These are phyloP conservation scores for Alternaria brassicicola DNA, from an alignment of 2,329 filamentous ascomycete genomes.

Conservation along the genomic window DNA sequence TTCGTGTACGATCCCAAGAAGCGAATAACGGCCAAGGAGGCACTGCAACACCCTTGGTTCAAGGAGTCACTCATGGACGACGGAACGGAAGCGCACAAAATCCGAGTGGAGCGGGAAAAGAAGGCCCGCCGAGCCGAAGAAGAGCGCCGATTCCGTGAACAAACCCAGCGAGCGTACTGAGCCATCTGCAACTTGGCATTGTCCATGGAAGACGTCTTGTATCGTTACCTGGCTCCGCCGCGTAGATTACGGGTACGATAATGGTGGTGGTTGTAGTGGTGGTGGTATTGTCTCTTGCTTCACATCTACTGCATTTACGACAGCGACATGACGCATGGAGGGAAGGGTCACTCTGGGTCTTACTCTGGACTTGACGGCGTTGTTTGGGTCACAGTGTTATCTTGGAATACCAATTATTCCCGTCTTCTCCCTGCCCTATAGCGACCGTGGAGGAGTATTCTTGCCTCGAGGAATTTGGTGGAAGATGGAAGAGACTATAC, in stretches of 20 bases:
- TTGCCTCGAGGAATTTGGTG: constrained; percentile 5
- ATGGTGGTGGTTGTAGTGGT: constrained; percentile 3
- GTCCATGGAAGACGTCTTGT: constrained; percentile 16
- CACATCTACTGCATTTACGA: constrained; percentile 50
- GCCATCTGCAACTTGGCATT: constrained; percentile 7
- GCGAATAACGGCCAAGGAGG: constrained; percentile 68
- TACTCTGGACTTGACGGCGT: constrained; percentile 37
- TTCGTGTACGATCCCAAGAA: constrained; percentile 71
- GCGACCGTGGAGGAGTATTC: constrained; percentile 7
- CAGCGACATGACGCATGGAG: constrained; percentile 46
- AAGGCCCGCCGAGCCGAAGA: constrained; percentile 43
- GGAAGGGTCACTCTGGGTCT: constrained; percentile 26
- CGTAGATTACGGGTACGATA: constrained; percentile 9
- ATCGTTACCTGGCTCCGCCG: constrained; percentile 17
- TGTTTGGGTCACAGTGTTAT: constrained; percentile 36
- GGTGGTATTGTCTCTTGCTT: constrained; percentile 30
- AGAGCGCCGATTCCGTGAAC: constrained; percentile 38
- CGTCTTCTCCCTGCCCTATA: constrained; percentile 15
- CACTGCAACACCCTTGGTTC: constrained; percentile 71
- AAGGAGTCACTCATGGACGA: constrained; percentile 68
- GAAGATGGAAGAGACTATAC: constrained; percentile 11
- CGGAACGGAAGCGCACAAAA: constrained; percentile 68
- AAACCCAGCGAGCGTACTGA: constrained; percentile 30
- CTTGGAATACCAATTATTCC: constrained; percentile 33
- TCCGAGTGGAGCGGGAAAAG: constrained; percentile 55